These are phyloP conservation scores for Evansstolkia leycettana DNA, from an alignment of 495 filamentous ascomycete genomes.

Conservation along the genomic window DNA sequence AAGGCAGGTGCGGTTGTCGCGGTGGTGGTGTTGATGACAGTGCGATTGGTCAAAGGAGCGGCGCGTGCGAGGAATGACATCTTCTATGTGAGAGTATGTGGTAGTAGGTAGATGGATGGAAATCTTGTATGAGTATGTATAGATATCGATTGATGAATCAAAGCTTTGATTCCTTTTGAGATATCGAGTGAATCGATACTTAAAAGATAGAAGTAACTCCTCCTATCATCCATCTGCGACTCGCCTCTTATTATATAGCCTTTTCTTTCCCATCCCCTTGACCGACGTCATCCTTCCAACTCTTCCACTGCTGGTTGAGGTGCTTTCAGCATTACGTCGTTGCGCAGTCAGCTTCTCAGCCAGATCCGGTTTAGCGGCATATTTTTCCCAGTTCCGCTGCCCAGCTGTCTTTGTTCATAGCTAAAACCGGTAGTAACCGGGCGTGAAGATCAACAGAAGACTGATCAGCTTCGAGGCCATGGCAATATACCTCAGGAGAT, in stretches of 20 bases:
- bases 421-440: background rate
- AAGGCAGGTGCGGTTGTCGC: constrained; percentile 5
- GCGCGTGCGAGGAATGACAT: constrained; percentile 17
- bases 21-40: background rate
- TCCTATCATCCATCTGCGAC: too few relatives aligned
- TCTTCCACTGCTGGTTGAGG: background rate
- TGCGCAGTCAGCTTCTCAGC: constrained; percentile 8
- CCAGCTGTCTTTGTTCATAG: too few relatives aligned
- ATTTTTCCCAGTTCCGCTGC: too few relatives aligned
- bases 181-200: too few relatives aligned
- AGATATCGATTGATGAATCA: too few relatives aligned
- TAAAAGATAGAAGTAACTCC: too few relatives aligned
- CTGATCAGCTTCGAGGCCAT: too few relatives aligned
- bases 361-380: background rate
- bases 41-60: constrained; percentile 1
- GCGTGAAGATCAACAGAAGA: too few relatives aligned
- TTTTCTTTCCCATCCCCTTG: constrained; percentile 12
- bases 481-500: too few relatives aligned
- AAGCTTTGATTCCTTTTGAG: too few relatives aligned
- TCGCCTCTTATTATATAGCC: constrained; percentile 1
- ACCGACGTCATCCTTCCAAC: constrained; percentile 1
- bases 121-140: too few relatives aligned
- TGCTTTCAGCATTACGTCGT: constrained; percentile 14
- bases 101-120: too few relatives aligned
- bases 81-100: constrained; percentile 2